Evolutionary conservation across 2,329 filamentous ascomycete genomes (phyloP).

Genomic region (Hypoxylon sp.): DNA sequence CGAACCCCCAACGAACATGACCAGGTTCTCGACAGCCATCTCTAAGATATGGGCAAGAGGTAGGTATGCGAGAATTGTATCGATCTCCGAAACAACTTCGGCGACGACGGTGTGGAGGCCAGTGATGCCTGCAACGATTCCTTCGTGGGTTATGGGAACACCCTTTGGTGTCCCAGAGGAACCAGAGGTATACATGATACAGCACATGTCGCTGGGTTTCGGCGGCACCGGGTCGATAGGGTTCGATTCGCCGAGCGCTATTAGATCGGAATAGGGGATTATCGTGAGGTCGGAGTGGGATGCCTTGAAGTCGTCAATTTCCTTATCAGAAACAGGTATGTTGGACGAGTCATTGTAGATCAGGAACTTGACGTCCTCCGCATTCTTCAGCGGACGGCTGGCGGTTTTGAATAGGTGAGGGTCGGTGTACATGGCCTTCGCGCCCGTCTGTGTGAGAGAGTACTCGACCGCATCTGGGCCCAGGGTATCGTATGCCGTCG

Average conservation of each 20-base stretch:
- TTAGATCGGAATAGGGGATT: constrained; percentile 66
- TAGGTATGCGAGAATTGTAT: constrained; percentile 88
- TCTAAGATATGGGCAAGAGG: constrained; percentile 97
- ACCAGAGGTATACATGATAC: constrained; percentile 88
- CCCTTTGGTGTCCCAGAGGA: constrained; percentile 92
- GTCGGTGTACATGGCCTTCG: constrained; percentile 87
- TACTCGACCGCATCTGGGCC: constrained; percentile 86
- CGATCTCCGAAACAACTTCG: constrained; percentile 79
- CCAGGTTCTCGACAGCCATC: constrained; percentile 93
- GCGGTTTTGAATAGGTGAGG: constrained; percentile 78
- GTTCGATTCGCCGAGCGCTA: constrained; percentile 72
- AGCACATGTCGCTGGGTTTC: constrained; percentile 81
- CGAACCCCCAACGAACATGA: constrained; percentile 87
- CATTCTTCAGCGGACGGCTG: constrained; percentile 66
- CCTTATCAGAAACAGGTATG: constrained; percentile 63
- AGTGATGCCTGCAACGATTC: constrained; percentile 83
- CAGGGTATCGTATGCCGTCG: constrained; percentile 94
- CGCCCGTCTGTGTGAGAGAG: constrained; percentile 83
- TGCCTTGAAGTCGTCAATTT: constrained; percentile 68
- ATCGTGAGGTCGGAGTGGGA: constrained; percentile 66
- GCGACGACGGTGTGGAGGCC: constrained; percentile 84
- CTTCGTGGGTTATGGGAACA: constrained; percentile 83
- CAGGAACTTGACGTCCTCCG: constrained; percentile 67
- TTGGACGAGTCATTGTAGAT: constrained; percentile 70
- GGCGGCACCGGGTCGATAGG: constrained; percentile 78